Evolutionary conservation across 257 asterid genomes (phyloP), one percentile per base, ranked within the genome.

Genomic region (Rhazya stricta): DNA sequence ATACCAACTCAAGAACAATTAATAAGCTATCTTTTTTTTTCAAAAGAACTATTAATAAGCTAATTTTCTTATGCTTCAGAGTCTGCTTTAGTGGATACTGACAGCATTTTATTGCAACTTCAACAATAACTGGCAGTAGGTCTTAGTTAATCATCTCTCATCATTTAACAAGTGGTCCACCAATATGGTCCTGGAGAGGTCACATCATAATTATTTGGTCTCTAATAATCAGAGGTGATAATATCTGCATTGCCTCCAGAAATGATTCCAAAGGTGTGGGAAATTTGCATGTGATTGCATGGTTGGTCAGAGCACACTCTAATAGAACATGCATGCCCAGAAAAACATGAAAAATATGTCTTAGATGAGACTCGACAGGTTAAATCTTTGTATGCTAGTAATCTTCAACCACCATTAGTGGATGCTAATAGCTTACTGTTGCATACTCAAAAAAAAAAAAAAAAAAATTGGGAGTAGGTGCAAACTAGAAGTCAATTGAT

Each of bases 181-280:
- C 21, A n/a, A 16, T 54, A 18, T 76, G 69, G 74, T 54, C 48
- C 42, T 71, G 57, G 41, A 71, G 74, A 48, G 56, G 51, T 69
- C 56, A 29, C n/a, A 43, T 69, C 12, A 16, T 34, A 32, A 71
- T 71, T 6, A 34, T 32, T 50, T 50, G 0, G 46, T 50, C 27
- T 19, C 46, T 5, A 48, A 9, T 71, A 71, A 48, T 34, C 30
- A 39, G 50, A n/a, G 42, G 30, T 16, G 75, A 2, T 32, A 2
- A 19, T 21, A 69, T 43, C 25, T 62, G 9, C 69, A 29, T 19
- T 32, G 30, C 25, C 45, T 32, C 27, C 6, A 32, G 27, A 62
- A 15, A 62, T 62, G 21, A 39, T 34, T 18, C 43, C 69, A 62
- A 62, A 34, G 27, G 45, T 34, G 43, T 16, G 43, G n/a, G 43